A percentile compares a stretch with the other conserved stretches of the same genome.
Conservation (phyloP, 306 rosid species). For the Rosa chinensis region DNA sequence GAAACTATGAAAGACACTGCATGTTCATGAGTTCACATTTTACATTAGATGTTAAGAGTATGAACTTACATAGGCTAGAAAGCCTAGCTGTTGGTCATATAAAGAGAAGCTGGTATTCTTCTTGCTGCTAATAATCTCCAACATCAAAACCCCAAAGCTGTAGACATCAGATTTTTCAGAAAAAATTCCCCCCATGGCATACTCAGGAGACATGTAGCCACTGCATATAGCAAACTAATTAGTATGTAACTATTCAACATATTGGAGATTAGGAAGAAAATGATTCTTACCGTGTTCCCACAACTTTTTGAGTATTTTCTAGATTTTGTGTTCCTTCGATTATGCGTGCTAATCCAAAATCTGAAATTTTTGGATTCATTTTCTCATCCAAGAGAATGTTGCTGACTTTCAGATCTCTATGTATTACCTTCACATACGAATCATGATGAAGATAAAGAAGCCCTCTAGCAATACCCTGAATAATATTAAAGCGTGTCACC, state of each 20-base stretch:
- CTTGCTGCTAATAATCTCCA: slow-evolving; percentile 33
- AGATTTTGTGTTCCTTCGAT: slow-evolving; percentile 10
- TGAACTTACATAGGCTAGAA: slow-evolving; percentile 31
- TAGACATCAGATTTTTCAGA: slow-evolving; percentile 34
- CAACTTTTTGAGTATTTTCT: slow-evolving; percentile 28
- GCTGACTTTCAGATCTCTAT: slow-evolving; percentile 35
- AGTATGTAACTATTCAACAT: too few species aligned
- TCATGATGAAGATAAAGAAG: slow-evolving; percentile 33
- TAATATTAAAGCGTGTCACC: slow-evolving; percentile 18
- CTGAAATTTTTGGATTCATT: slow-evolving; percentile 40
- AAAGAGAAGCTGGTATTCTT: slow-evolving; percentile 25
- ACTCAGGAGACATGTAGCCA: slow-evolving; percentile 36
- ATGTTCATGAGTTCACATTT: too few species aligned
- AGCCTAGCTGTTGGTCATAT: slow-evolving; percentile 9
- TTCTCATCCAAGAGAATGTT: slow-evolving; percentile 32
- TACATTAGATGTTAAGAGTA: not conserved
- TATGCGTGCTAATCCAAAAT: slow-evolving; percentile 37
- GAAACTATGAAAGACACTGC: too few species aligned
- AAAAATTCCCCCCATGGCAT: slow-evolving; percentile 22
- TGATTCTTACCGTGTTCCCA: slow-evolving; percentile 34
- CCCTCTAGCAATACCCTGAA: slow-evolving; percentile 26
- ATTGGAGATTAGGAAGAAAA: not conserved
- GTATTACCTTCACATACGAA: slow-evolving; percentile 22
- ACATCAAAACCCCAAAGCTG: slow-evolving; percentile 33
- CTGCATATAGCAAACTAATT: not conserved